Percentiles rank a stretch among this genome's conserved stretches.
These are phyloP conservation scores for Coemansia sp. DNA, from an alignment of 192 early-diverging fungal species.

Conservation along the genomic window DNA sequence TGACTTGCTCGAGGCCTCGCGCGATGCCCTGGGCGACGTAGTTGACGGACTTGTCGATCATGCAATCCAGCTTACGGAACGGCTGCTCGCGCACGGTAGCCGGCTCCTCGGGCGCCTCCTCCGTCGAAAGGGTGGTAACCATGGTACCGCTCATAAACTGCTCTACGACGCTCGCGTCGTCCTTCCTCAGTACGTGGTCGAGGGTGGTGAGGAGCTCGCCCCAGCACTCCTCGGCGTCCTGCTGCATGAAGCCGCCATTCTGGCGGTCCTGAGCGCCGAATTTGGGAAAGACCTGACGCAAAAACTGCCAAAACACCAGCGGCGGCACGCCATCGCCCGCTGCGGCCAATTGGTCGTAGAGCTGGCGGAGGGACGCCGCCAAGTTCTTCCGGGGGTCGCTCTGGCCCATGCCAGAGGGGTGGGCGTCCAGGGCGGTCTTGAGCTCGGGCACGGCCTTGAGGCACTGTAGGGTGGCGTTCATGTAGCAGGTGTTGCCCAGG, in stretches of 20 bases:
- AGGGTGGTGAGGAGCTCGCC: conserved; percentile 77
- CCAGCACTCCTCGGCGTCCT: conserved; percentile 99
- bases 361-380: conserved; percentile 64
- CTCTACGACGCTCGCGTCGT: conserved; percentile 52
- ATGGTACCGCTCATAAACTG: conserved; percentile 80
- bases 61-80: conserved; percentile 78
- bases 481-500: conserved; percentile 89
- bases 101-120: conserved; percentile 78
- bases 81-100: conserved; percentile 60
- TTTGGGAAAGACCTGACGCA: conserved; percentile 82
- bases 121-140: conserved; percentile 51
- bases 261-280: conserved; percentile 77
- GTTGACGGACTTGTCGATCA: conserved; percentile 58
- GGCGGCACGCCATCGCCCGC: conserved; percentile 77
- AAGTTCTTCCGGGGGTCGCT: conserved; percentile 55
- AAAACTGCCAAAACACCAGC: conserved; percentile 71
- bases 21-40: conserved; percentile 42
- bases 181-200: conserved; percentile 12
- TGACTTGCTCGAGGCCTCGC: conserved; percentile 72
- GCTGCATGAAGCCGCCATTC: conserved; percentile 77
- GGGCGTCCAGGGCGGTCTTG: conserved; percentile 60
- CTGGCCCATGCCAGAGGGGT: conserved; percentile 5
- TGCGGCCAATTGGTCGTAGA: conserved; percentile 71
- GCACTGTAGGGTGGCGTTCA: conserved; percentile 94
- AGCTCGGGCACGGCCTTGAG: conserved; percentile 87